Evolutionary conservation across 2,329 filamentous ascomycete species (phyloP).

Genomic region (Akanthomyces lecanii): DNA sequence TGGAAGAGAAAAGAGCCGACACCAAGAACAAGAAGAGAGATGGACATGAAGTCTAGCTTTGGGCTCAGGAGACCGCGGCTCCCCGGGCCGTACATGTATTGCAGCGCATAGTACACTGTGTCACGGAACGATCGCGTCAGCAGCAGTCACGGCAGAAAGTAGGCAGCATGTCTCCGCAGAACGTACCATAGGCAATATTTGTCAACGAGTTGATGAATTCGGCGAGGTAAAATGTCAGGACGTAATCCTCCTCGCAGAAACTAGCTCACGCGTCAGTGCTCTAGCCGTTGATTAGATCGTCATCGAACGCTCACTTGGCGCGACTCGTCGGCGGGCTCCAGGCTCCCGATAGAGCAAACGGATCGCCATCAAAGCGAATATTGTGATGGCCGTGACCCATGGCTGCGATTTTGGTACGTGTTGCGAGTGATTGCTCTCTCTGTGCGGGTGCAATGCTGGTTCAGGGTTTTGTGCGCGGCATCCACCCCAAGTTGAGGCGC

Average conservation of each 20-base stretch:
- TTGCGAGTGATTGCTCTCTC: not conserved
- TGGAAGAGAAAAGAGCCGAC: slow-evolving; percentile 42
- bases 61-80: slow-evolving; percentile 29
- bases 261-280: slow-evolving; percentile 23
- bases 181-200: slow-evolving; percentile 43
- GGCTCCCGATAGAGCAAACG: slow-evolving; percentile 29
- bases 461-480: not conserved
- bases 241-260: slow-evolving; percentile 46
- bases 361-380: slow-evolving; percentile 33
- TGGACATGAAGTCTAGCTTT: slow-evolving; percentile 38
- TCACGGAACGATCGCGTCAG: not conserved
- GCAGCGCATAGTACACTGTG: slow-evolving; percentile 40
- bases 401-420: not conserved
- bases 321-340: slow-evolving; percentile 38
- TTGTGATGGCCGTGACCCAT: slow-evolving; percentile 34
- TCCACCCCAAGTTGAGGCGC: slow-evolving; percentile 19
- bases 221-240: slow-evolving; percentile 38
- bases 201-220: slow-evolving; percentile 43
- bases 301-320: slow-evolving; percentile 30
- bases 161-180: slow-evolving; percentile 33
- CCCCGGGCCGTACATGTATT: slow-evolving; percentile 32
- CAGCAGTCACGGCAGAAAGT: not conserved
- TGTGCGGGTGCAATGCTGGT: not conserved
- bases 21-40: slow-evolving; percentile 39
- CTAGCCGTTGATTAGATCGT: not conserved